Percentiles rank a stretch among this genome's conserved stretches.
Evolutionary conservation across 1,139 yeast genomes (phyloP).

Genomic region (Diutina rugosa): DNA sequence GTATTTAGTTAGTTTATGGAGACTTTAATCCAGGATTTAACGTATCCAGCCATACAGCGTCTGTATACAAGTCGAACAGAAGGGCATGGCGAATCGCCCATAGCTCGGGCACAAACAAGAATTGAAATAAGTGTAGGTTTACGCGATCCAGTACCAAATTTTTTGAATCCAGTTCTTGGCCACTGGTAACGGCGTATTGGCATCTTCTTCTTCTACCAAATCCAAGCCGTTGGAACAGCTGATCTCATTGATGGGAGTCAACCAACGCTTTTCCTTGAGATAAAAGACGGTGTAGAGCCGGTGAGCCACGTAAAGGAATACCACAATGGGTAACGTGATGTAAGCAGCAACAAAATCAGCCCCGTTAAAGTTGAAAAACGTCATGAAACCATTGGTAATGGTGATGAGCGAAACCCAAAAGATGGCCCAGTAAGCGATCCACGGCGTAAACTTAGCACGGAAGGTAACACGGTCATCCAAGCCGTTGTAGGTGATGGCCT

Average conservation of each 20-base stretch:
- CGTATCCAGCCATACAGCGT: neutral
- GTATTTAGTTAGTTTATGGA: neutral
- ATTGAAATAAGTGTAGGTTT: neutral
- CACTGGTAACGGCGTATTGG: neutral
- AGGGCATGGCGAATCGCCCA: neutral
- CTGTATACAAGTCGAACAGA: neutral
- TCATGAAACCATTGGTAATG: slow-evolving; percentile 48
- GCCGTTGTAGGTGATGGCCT: slow-evolving; percentile 35
- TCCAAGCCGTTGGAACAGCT: slow-evolving; percentile 32
- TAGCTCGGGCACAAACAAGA: neutral
- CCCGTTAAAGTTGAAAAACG: slow-evolving; percentile 34
- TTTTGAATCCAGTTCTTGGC: neutral
- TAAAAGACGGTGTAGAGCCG: slow-evolving; percentile 16
- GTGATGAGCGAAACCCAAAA: slow-evolving; percentile 29
- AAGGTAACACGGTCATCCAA: slow-evolving; percentile 35
- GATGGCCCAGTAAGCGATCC: slow-evolving; percentile 33
- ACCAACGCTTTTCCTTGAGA: slow-evolving; percentile 18
- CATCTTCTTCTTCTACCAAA: slow-evolving; percentile 8
- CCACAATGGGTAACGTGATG: slow-evolving; percentile 43
- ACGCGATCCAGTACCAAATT: neutral
- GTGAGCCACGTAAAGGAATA: slow-evolving; percentile 33
- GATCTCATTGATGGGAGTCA: slow-evolving; percentile 28
- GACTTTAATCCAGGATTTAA: too few species aligned
- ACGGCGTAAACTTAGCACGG: slow-evolving; percentile 36
- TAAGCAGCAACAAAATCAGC: slow-evolving; percentile 47